These are phyloP conservation scores for Rhodotorula babjevae DNA, from an alignment of 768 basidiomycete genomes.

Conservation along the genomic window DNA sequence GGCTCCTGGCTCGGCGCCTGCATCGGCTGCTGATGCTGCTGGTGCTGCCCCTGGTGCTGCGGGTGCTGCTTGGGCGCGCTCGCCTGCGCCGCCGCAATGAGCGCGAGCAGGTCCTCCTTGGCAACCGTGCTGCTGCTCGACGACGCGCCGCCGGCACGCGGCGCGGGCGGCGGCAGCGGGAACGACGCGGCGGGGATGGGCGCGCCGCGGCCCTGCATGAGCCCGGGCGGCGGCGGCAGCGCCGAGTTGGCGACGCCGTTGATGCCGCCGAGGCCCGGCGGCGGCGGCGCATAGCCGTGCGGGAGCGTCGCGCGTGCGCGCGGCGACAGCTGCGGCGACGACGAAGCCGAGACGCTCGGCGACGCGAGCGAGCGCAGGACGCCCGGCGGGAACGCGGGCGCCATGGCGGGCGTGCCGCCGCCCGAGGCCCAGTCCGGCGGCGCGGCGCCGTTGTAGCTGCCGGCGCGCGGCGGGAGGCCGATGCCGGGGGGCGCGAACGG, in stretches of 20 bases:
- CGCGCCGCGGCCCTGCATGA: conserved; percentile 14
- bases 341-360: conserved; percentile 12
- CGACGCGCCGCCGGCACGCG: not conserved
- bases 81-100: conserved; percentile 33
- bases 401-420: not conserved
- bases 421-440: not conserved
- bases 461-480: conserved; percentile 9
- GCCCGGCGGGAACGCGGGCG: conserved; percentile 29
- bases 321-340: conserved; percentile 35
- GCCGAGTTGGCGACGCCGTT: conserved; percentile 20
- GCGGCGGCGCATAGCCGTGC: conserved; percentile 5
- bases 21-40: not conserved
- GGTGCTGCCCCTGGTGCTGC: not conserved
- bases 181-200: conserved; percentile 36
- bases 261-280: conserved; percentile 17
- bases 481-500: conserved; percentile 30
- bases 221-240: conserved; percentile 30
- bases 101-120: conserved; percentile 35
- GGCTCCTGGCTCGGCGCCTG: not conserved
- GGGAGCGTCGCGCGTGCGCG: conserved; percentile 7
- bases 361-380: conserved; percentile 26
- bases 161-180: conserved; percentile 37
- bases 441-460: not conserved
- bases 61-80: conserved; percentile 25
- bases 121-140: conserved; percentile 16